Base-by-base conservation (phyloP, 169 alveolate genomes). In the Eimeria praecox region DNA sequence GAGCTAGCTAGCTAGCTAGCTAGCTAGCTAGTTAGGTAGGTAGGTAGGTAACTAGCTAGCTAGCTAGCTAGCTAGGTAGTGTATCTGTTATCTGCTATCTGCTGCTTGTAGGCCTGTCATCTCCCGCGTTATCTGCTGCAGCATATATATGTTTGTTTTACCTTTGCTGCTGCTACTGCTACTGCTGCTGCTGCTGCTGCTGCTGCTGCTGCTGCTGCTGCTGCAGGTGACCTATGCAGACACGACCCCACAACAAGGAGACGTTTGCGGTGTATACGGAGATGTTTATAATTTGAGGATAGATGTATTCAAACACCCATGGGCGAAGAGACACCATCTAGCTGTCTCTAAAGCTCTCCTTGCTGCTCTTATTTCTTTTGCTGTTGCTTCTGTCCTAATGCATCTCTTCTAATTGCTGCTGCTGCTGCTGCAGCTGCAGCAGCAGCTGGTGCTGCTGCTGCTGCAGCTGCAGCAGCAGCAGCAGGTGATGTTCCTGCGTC, bases 141-240 rank as follows among this genome's bases (percentile, higher is more conserved):
- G n/a, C n/a, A n/a, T n/a, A n/a, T n/a, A n/a, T n/a, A n/a, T n/a
- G n/a, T n/a, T n/a, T n/a, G n/a, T 59, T 0, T 22, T 59, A 0
- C n/a, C 22, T 0, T 0, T 59, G 69, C 69, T 59, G 69, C 1
- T 14, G n/a, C 69, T 59, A n/a, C 27, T 59, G 27, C 66, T 56
- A 5, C 24, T 56, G 66, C 82, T 71, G 82, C 46, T 71, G 40
- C 46, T 71, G 44, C 22, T 71, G 82, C 82, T 71, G 82, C 82
- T 71, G 40, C 82, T 71, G 82, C 69, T 71, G 82, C 46, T 71
- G 82, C 88, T 78, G 59, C 64, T 78, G 52, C 88, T 78, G 88
- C 88, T 78, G 59, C 88, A 78, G 88, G 88, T 78, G 62, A 78
- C 88, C 64, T 78, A 78, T 42, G 88, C 88, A 10, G 88, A 78